These are phyloP conservation scores for Dothistroma pini DNA, from an alignment of 2,329 filamentous ascomycete species.

Conservation along the genomic window DNA sequence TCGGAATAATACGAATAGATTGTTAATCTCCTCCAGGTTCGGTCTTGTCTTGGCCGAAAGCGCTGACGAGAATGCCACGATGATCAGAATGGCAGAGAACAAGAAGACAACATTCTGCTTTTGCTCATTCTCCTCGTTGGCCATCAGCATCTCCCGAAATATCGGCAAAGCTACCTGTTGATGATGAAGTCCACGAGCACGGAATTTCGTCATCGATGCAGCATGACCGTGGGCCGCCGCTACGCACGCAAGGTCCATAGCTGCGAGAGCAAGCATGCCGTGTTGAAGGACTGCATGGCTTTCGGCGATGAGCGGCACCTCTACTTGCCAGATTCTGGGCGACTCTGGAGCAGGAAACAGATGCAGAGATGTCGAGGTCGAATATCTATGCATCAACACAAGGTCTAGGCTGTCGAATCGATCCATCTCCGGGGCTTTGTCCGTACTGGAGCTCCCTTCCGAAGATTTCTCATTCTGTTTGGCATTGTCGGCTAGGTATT, in stretches of 20 bases:
- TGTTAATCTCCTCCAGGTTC: slow-evolving; percentile 26
- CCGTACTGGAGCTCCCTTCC: neutral
- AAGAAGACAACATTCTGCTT: slow-evolving; percentile 23
- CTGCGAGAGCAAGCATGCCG: slow-evolving; percentile 28
- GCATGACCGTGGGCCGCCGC: slow-evolving; percentile 7
- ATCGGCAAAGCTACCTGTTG: slow-evolving; percentile 27
- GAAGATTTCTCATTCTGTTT: slow-evolving; percentile 4
- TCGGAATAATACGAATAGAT: slow-evolving; percentile 26
- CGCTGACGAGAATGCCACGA: slow-evolving; percentile 27
- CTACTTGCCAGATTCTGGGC: slow-evolving; percentile 26
- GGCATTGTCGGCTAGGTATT: slow-evolving; percentile 13
- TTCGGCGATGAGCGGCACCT: slow-evolving; percentile 20
- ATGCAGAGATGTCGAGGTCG: slow-evolving; percentile 24
- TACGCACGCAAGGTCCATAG: slow-evolving; percentile 25
- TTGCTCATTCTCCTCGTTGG: slow-evolving; percentile 7
- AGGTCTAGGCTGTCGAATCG: slow-evolving; percentile 29
- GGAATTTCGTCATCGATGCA: slow-evolving; percentile 18
- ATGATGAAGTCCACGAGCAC: slow-evolving; percentile 28
- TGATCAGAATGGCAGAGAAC: slow-evolving; percentile 27
- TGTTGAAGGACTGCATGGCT: slow-evolving; percentile 26
- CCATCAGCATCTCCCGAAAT: slow-evolving; percentile 24
- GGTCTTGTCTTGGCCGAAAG: slow-evolving; percentile 21
- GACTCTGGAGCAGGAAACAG: slow-evolving; percentile 21
- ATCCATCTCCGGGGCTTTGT: slow-evolving; percentile 8
- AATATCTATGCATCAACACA: slow-evolving; percentile 29